phyloP scores from a whole-genome alignment of 2,329 filamentous ascomycete species.

The Blastomyces gilchristii region DNA sequence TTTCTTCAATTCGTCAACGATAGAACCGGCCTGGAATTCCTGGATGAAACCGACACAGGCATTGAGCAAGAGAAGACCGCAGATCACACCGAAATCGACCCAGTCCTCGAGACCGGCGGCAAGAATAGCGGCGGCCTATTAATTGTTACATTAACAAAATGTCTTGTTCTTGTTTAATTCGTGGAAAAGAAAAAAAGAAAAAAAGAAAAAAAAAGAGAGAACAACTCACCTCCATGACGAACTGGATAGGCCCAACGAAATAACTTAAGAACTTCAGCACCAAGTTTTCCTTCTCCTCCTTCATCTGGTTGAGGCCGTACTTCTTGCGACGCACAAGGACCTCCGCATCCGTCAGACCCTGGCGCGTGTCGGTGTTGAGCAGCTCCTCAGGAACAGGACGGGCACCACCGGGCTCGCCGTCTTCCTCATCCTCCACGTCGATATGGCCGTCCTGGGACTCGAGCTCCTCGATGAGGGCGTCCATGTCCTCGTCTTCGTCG shows the following conservation, averaged over 20 bases:
- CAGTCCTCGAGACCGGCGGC: slow-evolving; percentile 78
- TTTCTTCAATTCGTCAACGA: slow-evolving; percentile 85
- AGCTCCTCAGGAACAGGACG: slow-evolving; percentile 61
- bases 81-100: slow-evolving; percentile 91
- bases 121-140: slow-evolving; percentile 60
- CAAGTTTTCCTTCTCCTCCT: slow-evolving; percentile 78
- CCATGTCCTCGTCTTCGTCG: slow-evolving; percentile 73
- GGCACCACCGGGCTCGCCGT: slow-evolving; percentile 43
- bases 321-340: slow-evolving; percentile 55
- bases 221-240: slow-evolving; percentile 75
- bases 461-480: slow-evolving; percentile 76
- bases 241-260: slow-evolving; percentile 83
- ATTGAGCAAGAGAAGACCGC: slow-evolving; percentile 71
- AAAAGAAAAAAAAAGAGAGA: too few species aligned
- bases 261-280: slow-evolving; percentile 72
- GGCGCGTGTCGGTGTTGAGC: slow-evolving; percentile 63
- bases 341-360: slow-evolving; percentile 63
- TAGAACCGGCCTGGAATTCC: slow-evolving; percentile 81
- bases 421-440: slow-evolving; percentile 51
- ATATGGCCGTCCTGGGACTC: slow-evolving; percentile 68
- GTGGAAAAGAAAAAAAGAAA: too few species aligned
- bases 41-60: slow-evolving; percentile 78
- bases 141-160: too few species aligned
- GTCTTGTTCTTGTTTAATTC: too few species aligned
- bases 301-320: slow-evolving; percentile 80